phyloP scores from a whole-genome alignment of 163 green algal species.

The Chlorella variabilis region DNA sequence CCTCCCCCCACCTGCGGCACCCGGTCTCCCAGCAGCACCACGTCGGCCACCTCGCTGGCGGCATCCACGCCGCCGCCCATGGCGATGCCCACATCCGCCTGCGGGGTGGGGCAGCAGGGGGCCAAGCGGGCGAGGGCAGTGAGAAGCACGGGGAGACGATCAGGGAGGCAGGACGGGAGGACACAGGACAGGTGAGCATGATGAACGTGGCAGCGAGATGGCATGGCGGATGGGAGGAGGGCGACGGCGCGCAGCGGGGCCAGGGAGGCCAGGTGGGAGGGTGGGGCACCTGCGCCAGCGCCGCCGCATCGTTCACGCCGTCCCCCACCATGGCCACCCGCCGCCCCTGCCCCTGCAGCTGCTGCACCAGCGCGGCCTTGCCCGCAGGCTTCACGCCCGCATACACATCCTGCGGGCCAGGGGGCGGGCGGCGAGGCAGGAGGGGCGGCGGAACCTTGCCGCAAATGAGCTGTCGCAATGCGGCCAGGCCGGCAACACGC shows the following conservation, averaged over 20 bases:
- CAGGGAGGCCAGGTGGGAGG: no score
- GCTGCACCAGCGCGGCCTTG: slow-evolving; percentile 43
- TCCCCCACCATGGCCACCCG: slow-evolving; percentile 96
- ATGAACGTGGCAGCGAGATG: no score
- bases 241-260: no score
- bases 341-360: slow-evolving; percentile 49
- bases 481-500: no score
- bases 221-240: no score
- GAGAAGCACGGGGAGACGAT: neutral
- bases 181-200: no score
- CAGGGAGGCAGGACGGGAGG: neutral
- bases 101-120: neutral
- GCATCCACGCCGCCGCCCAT: slow-evolving; percentile 93
- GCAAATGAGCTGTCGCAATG: no score
- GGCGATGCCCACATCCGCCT: slow-evolving; percentile 94
- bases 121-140: neutral
- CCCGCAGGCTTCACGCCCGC: slow-evolving; percentile 82
- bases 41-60: slow-evolving; percentile 84
- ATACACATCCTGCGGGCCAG: slow-evolving; percentile 66
- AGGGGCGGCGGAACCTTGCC: no score
- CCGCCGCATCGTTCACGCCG: slow-evolving; percentile 95
- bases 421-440: neutral
- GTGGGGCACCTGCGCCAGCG: slow-evolving; percentile 82
- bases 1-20: slow-evolving; percentile 64
- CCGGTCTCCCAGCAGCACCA: slow-evolving; percentile 90